Base-by-base conservation (phyloP, 805 yeast genomes). In the Jamesozyma lodderae region DNA sequence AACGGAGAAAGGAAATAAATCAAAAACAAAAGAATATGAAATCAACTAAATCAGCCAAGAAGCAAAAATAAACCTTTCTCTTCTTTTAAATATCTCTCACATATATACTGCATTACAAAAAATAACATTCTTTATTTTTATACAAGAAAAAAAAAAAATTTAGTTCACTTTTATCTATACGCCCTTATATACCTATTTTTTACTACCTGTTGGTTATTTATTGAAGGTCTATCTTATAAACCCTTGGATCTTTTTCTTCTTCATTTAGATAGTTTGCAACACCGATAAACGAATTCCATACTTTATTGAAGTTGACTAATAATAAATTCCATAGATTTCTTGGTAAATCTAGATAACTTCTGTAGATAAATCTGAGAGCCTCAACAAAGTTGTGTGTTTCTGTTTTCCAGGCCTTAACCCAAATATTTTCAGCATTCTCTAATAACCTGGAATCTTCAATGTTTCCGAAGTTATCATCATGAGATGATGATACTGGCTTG, bases 221-320 rank as follows among this genome's bases (percentile, higher is more conserved):
- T 37, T 48, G 46, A 17, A 53, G 35, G 25, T 50, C 46, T 21
- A 54, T 33, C 23, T 41, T 48, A 38, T 54, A 52, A 6, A 40
- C 43, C 16, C 33, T 34, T 18, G 52, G 48, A 29, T 52, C 44
- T 11, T 46, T 42, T 5, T 45, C 53, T 21, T 42, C 52, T 33
- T 57, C 61, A 18, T 35, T 46, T 13, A 53, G 38, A 35, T 51
- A 47, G 30, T 59, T 56, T 16, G 69, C 42, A 20, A 57, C 70
- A n/a, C 94, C 95, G 40, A 85, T 69, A 53, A 85, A 82, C 26
- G 56, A 57, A 52, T 81, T 78, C 96, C 96, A 90, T 57, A 73
- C 68, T 28, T 67, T 63, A 41, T 70, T 71, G 26, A 73, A 33
- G 43, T 76, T 66, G 38, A 68, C 63, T 35, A 86, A 46, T 8